Base-by-base conservation (phyloP, 129 eudicot genomes). In the Centella asiatica region DNA sequence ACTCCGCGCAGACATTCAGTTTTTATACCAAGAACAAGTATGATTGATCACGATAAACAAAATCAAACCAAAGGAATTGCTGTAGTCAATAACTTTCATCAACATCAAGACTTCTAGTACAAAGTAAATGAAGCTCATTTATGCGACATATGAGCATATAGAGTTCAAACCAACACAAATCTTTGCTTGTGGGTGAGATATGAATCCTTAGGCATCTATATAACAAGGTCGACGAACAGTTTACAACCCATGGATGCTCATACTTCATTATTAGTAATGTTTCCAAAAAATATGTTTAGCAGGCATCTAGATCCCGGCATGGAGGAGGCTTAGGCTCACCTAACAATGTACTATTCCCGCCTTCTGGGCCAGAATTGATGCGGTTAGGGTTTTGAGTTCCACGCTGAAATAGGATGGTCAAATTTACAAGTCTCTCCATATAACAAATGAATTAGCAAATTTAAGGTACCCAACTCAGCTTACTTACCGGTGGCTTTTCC, bases 271-370 rank as follows among this genome's bases (percentile, higher is more conserved):
- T 82, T 84, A 53, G 50, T 12, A 74, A 68, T 63, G 47, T 53
- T 24, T 53, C 40, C 39, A 40, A 64, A 48, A 78, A 57, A 51
- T 22, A 54, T 64, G 44, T 70, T 85, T 69, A 93, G 83, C 96
- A 88, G 17, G 99, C 93, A 73, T 93, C 99, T 32, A 93, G 84
- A 70, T 93, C 99, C 63, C 99, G 80, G 74, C 95, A 93, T 49
- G 89, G 93, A 45, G 99, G 99, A 23, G 99, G 81, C 78, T 76
- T 93, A 9, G 99, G 99, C 68, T 93, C 99, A 39, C 96, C 80
- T 61, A 93, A 66, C 83, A 93, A 78, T 25, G 99, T 82, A 10
- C 81, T 78, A 60, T 76, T 88, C 61, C 99, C 96, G 61, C 99
- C 99, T 70, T 85, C 99, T 5, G 99, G 99, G 62, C 95, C 96